phyloP scores from a whole-genome alignment of 257 asterid species.

The Solanum clarkiae region DNA sequence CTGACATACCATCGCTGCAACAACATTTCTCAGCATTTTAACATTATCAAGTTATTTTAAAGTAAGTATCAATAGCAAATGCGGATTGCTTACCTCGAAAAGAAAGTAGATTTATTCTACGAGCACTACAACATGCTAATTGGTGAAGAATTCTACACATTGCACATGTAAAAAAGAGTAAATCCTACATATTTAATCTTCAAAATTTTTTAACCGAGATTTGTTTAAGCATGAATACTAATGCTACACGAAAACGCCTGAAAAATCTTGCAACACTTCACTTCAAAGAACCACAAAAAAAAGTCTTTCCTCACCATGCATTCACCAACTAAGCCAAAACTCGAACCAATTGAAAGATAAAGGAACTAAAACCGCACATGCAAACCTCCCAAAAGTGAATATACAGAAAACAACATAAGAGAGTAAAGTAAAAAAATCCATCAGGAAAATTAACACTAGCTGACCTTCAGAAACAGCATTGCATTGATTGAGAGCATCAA shows the following conservation, averaged over 20 bases:
- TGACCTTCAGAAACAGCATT: conserved; percentile 88
- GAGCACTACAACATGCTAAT: not conserved
- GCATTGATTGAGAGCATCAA: conserved; percentile 86
- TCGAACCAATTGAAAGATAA: not conserved
- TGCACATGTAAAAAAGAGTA: not conserved
- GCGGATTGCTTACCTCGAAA: not conserved
- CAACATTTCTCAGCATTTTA: not conserved
- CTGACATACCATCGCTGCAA: not conserved
- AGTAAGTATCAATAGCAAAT: not conserved
- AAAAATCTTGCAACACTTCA: not conserved
- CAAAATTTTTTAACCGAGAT: no score
- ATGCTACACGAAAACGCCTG: not conserved
- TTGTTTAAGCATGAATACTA: not conserved
- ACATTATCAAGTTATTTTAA: not conserved
- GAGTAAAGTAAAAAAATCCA: not conserved
- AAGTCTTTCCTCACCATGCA: not conserved
- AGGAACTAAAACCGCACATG: not conserved
- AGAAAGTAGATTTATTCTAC: not conserved
- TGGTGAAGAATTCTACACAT: not conserved
- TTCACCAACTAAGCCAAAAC: not conserved
- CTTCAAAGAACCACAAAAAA: not conserved
- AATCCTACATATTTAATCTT: not conserved
- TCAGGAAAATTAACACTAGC: not conserved
- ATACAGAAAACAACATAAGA: not conserved
- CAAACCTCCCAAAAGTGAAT: not conserved